A percentile compares a stretch with the other conserved stretches of the same genome.
Conservation (phyloP, 148 eudicot species). For the Fagopyrum esculentum region DNA sequence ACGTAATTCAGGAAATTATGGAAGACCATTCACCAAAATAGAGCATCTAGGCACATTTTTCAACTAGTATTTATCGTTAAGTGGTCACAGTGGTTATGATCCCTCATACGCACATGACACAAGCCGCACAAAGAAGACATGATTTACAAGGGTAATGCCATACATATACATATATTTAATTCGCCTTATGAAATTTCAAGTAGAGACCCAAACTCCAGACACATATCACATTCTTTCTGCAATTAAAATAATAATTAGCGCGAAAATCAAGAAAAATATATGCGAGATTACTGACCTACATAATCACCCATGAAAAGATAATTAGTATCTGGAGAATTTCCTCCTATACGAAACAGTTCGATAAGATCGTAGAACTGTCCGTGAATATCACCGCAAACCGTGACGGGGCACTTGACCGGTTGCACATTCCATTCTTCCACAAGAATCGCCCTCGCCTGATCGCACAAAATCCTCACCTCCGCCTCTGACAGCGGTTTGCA, state of each 20-base stretch:
- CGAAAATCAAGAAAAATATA: not conserved
- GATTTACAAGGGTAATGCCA: not conserved
- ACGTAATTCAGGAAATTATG: not conserved
- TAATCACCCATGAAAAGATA: constrained; percentile 53
- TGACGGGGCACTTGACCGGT: constrained; percentile 46
- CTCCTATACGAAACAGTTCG: constrained; percentile 42
- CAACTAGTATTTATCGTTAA: not conserved
- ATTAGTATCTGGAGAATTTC: constrained; percentile 42
- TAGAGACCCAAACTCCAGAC: not conserved
- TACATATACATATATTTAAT: not conserved
- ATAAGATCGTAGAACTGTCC: constrained; percentile 47
- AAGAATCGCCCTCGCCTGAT: constrained; percentile 36
- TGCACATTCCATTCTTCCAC: constrained; percentile 47
- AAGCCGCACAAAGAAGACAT: not conserved
- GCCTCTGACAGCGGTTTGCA: constrained; percentile 40
- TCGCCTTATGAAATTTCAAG: not conserved
- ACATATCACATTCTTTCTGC: not conserved
- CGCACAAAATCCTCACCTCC: constrained; percentile 38
- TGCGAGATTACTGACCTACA: constrained; percentile 29
- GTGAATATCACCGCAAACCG: constrained; percentile 47
- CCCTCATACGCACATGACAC: not conserved
- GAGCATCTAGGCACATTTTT: not conserved
- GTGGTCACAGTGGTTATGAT: not conserved
- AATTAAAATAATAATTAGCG: not conserved
- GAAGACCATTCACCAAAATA: not conserved